Evolutionary conservation across 768 basidiomycete species (phyloP), one percentile per base, ranked within the genome.

Genomic region (Galerina sulciceps): DNA sequence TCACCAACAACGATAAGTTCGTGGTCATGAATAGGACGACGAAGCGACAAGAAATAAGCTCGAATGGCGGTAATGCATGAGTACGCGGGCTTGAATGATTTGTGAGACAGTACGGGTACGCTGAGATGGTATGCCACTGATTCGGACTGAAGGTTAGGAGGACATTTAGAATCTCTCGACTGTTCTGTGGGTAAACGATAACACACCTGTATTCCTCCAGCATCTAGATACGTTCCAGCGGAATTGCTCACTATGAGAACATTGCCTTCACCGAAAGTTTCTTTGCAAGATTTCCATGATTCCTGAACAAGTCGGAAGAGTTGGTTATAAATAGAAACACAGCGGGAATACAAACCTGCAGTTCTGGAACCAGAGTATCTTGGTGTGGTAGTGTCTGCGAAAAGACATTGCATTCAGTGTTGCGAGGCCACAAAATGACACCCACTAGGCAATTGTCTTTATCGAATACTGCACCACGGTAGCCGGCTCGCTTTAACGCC

Each of bases 391-490:
- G 69, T 2, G 96, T 96, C 96, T 97, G 47, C 22, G 14, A 43
- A 55, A 6, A 40, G 22, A 10, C 47, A 10, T 15, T 13, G 44
- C 17, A 36, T 51, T 53, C 18, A 55, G 46, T 17, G 9, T 22
- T 22, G 41, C 18, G 38, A 11, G 15, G 20, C 13, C 40, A 13
- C 34, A 18, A 51, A 47, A 38, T 20, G 17, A 17, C 3, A 76
- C 89, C 26, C 62, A 93, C 96, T 63, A 99, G 75, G 69, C 96
- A 99, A 66, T 99, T 99, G 69, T 99, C 96, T 75, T 99, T 98
- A 81, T 99, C 96, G 64, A 99, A 90, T 1, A 99, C 86, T 3
- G 90, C 92, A n/a, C 91, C 94, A 45, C 86, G 84, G 70, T 93
- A 95, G 4, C 96, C 94, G 8, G 87, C 85, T 56, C 79, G 78